Evolutionary conservation across 495 filamentous ascomycete genomes (phyloP).

Genomic region (Aspergillus homomorphus): DNA sequence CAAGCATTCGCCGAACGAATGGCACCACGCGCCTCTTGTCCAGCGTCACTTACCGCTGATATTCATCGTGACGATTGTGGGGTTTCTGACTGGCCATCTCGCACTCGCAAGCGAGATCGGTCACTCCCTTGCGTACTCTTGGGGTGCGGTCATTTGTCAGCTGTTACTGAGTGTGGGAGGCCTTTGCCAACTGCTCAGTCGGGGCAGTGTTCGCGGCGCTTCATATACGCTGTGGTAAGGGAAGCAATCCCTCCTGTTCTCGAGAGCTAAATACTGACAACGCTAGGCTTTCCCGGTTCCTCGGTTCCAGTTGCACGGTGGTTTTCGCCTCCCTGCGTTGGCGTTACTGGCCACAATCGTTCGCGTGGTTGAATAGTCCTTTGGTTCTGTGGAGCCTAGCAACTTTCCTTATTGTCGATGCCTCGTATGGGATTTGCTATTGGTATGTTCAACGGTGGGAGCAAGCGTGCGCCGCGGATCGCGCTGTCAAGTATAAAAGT

Average conservation of each 20-base stretch:
- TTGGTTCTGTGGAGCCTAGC: background rate
- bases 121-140: background rate
- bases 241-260: background rate
- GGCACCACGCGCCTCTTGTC: constrained; percentile 13
- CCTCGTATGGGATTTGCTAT: background rate
- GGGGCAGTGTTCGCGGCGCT: background rate
- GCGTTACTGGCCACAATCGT: background rate
- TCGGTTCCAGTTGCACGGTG: background rate
- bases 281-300: constrained; percentile 6
- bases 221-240: constrained; percentile 5
- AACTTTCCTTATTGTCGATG: background rate
- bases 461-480: background rate
- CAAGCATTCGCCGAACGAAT: constrained; percentile 15
- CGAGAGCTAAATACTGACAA: background rate
- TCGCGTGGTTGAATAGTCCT: constrained; percentile 2
- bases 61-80: constrained; percentile 2
- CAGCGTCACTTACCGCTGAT: background rate
- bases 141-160: background rate
- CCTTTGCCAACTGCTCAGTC: background rate
- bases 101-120: constrained; percentile 1
- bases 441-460: background rate
- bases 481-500: background rate
- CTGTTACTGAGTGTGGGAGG: background rate
- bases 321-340: background rate
- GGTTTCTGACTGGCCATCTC: constrained; percentile 6